phyloP scores from a whole-genome alignment of 306 rosid genomes.

The Cucumis hystrix region DNA sequence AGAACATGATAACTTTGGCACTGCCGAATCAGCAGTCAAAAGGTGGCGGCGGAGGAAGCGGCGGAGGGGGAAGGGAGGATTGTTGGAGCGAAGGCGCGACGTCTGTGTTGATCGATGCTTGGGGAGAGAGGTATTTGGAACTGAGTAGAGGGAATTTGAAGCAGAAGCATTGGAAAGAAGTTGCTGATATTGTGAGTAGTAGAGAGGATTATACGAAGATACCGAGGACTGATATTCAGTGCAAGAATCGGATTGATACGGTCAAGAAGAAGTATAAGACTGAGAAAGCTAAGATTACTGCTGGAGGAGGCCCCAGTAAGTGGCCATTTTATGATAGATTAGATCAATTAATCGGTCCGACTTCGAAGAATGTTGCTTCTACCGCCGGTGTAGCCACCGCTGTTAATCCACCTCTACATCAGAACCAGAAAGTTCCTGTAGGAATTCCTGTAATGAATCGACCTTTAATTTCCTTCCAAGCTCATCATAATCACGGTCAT shows the following conservation, averaged over 20 bases:
- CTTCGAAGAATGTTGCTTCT: slow-evolving; percentile 33
- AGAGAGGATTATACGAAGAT: slow-evolving; percentile 57
- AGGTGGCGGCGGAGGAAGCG: slow-evolving; percentile 20
- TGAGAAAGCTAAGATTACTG: slow-evolving; percentile 66
- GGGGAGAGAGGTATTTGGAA: slow-evolving; percentile 94
- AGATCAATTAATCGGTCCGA: slow-evolving; percentile 63
- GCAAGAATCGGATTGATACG: slow-evolving; percentile 93
- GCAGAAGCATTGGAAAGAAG: slow-evolving; percentile 98
- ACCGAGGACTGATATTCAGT: slow-evolving; percentile 83
- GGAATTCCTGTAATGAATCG: slow-evolving; percentile 66
- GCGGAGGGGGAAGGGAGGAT: slow-evolving; percentile 77
- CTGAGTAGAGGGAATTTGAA: slow-evolving; percentile 93
- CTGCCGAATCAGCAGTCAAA: slow-evolving; percentile 51
- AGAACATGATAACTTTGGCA: slow-evolving; percentile 42
- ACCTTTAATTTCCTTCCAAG: slow-evolving; percentile 21
- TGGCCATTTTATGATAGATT: slow-evolving; percentile 69
- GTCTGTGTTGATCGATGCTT: slow-evolving; percentile 84
- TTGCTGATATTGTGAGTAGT: slow-evolving; percentile 73
- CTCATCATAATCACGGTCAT: slow-evolving; percentile 16
- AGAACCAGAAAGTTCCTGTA: slow-evolving; percentile 37
- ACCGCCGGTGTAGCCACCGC: slow-evolving; percentile 5
- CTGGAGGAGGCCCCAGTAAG: slow-evolving; percentile 46
- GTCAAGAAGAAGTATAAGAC: slow-evolving; percentile 92
- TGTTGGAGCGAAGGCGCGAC: slow-evolving; percentile 98
- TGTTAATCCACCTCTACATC: slow-evolving; percentile 12